Evolutionary conservation across 257 asterid species (phyloP).

Genomic region (Paulownia fortunei): DNA sequence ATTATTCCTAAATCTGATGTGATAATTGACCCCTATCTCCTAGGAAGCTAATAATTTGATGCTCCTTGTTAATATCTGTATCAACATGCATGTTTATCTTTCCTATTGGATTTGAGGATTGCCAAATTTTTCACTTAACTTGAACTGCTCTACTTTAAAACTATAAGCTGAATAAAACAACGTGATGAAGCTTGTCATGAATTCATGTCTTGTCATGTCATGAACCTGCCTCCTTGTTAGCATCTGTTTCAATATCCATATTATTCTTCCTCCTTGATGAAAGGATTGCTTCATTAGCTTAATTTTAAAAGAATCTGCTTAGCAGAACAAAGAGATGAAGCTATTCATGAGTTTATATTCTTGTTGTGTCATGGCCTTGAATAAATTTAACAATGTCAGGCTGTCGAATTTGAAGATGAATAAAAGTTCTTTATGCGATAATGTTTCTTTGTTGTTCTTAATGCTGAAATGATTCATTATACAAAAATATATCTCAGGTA

Average conservation of each 20-base stretch:
- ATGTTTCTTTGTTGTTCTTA: slow-evolving; percentile 23
- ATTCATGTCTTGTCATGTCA: background rate
- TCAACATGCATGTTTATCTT: background rate
- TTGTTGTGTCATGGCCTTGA: background rate
- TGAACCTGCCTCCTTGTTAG: background rate
- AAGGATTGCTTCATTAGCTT: background rate
- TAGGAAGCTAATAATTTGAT: background rate
- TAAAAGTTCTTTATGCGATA: background rate
- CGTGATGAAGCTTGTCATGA: background rate
- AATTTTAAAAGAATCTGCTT: background rate
- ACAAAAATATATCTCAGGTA: slow-evolving; percentile 53
- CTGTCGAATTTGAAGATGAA: background rate
- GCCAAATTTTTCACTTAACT: background rate
- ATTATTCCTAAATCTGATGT: background rate
- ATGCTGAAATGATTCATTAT: slow-evolving; percentile 18
- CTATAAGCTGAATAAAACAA: background rate
- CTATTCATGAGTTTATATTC: background rate
- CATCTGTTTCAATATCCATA: background rate
- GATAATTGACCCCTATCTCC: background rate
- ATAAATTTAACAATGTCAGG: background rate
- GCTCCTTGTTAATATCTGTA: background rate
- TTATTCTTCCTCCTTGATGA: no score
- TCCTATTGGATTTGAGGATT: background rate
- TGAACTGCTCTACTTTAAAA: background rate
- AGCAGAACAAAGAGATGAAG: background rate